A percentile compares a stretch with the other conserved stretches of the same genome.
Evolutionary conservation across 371 early-diverging fungal genomes (phyloP).

Genomic region (Gilbertella persicaria): DNA sequence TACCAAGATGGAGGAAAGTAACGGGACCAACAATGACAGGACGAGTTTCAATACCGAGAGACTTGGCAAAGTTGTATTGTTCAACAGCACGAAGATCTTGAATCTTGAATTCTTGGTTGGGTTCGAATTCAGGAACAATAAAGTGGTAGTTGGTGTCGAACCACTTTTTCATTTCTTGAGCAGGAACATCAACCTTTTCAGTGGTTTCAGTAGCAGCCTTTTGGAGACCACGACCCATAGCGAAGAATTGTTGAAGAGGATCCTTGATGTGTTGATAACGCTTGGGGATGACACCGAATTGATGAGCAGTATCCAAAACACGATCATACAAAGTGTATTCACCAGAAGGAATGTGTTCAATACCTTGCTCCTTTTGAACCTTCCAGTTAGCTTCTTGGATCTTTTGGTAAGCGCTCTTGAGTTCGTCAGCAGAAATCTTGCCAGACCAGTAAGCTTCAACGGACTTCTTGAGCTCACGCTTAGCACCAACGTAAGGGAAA

Average conservation of each 20-base stretch:
- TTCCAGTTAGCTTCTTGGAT: constrained; percentile 91
- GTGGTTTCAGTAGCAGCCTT: constrained; percentile 60
- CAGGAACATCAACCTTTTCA: constrained; percentile 84
- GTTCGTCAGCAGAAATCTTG: constrained; percentile 76
- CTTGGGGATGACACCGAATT: constrained; percentile 77
- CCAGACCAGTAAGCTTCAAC: constrained; percentile 93
- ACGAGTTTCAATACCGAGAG: constrained; percentile 86
- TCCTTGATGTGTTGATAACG: constrained; percentile 69
- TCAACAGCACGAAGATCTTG: constrained; percentile 75
- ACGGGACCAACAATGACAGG: constrained; percentile 94
- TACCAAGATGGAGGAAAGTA: constrained; percentile 84
- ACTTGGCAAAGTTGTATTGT: constrained; percentile 92
- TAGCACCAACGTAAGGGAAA: constrained; percentile 81
- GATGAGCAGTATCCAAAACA: constrained; percentile 84
- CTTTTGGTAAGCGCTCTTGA: constrained; percentile 71
- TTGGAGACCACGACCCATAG: constrained; percentile 96
- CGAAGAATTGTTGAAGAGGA: constrained; percentile 89
- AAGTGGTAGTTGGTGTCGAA: constrained; percentile 97
- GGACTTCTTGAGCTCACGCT: constrained; percentile 88
- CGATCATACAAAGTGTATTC: constrained; percentile 97
- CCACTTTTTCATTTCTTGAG: constrained; percentile 96
- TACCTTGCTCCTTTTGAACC: constrained; percentile 77
- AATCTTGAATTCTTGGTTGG: constrained; percentile 75
- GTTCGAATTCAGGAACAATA: constrained; percentile 88
- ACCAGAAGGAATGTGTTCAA: constrained; percentile 87